Conservation (phyloP, 306 rosid genomes). For the Aeschynomene evenia region DNA sequence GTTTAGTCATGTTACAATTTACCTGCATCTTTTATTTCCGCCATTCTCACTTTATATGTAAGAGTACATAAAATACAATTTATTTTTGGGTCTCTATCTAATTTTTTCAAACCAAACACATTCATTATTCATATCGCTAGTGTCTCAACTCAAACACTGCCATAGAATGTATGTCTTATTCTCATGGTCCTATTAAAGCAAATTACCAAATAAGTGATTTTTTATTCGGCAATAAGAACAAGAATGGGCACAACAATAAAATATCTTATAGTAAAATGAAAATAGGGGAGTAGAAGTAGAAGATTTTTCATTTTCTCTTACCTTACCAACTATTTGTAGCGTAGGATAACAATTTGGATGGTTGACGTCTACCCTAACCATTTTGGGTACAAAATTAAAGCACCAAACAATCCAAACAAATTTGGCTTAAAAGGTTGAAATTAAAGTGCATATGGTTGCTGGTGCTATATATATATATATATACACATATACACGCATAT, state of each 20-base stretch:
- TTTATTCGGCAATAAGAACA: background rate
- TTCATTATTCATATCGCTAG: too few relatives aligned
- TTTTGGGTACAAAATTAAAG: background rate
- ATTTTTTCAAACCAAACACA: too few relatives aligned
- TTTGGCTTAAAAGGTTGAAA: background rate
- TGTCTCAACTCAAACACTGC: too few relatives aligned
- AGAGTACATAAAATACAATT: too few relatives aligned
- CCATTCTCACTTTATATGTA: too few relatives aligned
- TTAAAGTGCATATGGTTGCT: too few relatives aligned
- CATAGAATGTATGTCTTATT: too few relatives aligned
- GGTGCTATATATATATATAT: too few relatives aligned
- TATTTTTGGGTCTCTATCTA: too few relatives aligned
- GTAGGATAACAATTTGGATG: background rate
- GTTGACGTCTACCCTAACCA: conserved; percentile 4
- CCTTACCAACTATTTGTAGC: background rate
- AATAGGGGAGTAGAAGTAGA: background rate
- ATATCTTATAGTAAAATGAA: background rate
- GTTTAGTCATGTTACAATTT: too few relatives aligned
- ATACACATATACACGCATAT: too few relatives aligned
- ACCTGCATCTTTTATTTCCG: too few relatives aligned
- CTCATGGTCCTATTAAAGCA: conserved; percentile 1
- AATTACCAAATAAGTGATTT: background rate
- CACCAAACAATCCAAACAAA: background rate
- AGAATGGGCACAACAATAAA: background rate
- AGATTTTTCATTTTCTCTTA: background rate